phyloP scores from a whole-genome alignment of 352 stramenopile genomes.

The Globisporangium paroecandrum region DNA sequence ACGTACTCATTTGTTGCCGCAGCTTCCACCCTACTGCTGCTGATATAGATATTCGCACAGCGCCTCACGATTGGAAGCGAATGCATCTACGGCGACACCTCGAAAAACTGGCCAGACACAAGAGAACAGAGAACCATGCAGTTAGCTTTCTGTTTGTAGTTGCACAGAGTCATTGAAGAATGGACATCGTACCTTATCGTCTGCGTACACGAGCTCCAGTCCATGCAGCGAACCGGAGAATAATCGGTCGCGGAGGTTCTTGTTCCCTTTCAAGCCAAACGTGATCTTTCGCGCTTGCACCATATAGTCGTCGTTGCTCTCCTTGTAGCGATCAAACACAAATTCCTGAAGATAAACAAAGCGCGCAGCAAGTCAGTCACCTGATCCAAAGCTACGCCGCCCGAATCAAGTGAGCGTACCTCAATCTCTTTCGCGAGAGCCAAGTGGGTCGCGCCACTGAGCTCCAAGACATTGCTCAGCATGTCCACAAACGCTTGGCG shows the following conservation, averaged over 20 bases:
- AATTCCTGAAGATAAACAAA: constrained; percentile 31
- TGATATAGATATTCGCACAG: constrained; percentile 15
- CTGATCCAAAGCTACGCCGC: no score
- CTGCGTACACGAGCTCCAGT: constrained; percentile 69
- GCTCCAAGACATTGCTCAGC: constrained; percentile 56
- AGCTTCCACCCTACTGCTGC: neutral
- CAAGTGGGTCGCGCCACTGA: constrained; percentile 30
- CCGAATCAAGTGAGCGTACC: constrained; percentile 22
- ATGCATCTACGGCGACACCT: constrained; percentile 13
- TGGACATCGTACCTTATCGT: constrained; percentile 51
- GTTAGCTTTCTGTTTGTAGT: neutral
- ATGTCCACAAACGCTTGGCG: constrained; percentile 62
- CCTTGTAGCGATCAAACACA: constrained; percentile 80
- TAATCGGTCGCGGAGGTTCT: constrained; percentile 55
- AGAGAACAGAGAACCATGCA: neutral
- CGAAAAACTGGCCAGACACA: constrained; percentile 14
- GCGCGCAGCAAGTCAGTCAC: neutral
- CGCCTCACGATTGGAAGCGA: constrained; percentile 1
- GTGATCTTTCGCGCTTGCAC: constrained; percentile 73
- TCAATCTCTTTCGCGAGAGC: constrained; percentile 72
- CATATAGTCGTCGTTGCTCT: constrained; percentile 75
- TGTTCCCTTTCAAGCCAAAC: constrained; percentile 74
- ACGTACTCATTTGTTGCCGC: neutral
- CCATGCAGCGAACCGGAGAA: constrained; percentile 59
- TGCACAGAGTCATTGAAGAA: neutral